phyloP scores from a whole-genome alignment of 768 basidiomycete genomes.

The Chalciporus chontae region DNA sequence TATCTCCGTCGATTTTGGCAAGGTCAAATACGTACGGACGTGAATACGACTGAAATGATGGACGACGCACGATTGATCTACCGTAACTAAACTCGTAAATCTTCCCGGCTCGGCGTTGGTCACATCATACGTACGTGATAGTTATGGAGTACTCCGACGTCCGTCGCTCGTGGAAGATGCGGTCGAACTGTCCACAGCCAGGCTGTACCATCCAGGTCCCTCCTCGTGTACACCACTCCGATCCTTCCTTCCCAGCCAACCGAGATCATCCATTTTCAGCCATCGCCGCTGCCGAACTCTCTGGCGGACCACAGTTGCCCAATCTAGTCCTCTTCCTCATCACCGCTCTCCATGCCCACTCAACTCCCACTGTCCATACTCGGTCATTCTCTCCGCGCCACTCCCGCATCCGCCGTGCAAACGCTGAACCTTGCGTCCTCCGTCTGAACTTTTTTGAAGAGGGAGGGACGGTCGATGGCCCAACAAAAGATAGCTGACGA shows the following conservation, averaged over 20 bases:
- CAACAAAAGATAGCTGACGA: not conserved
- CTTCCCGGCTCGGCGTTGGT: not conserved
- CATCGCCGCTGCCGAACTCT: not conserved
- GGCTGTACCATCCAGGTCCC: too few species aligned
- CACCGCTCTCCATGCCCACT: not conserved
- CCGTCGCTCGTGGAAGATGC: not conserved
- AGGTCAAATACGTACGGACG: not conserved
- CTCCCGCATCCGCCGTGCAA: not conserved
- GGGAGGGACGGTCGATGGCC: not conserved
- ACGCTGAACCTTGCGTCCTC: not conserved
- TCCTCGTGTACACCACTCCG: too few species aligned
- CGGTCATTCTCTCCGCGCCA: not conserved
- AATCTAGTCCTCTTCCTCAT: not conserved
- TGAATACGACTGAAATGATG: not conserved
- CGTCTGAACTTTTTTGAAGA: not conserved
- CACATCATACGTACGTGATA: not conserved
- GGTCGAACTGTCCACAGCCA: too few species aligned
- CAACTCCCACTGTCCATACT: not conserved
- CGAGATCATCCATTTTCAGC: not conserved
- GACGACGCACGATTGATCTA: conserved; percentile 1
- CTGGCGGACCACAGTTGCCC: not conserved
- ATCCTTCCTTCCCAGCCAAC: not conserved
- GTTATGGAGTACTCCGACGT: too few species aligned
- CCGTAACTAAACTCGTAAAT: conserved; percentile 1
- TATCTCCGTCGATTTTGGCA: conserved; percentile 14